These are phyloP conservation scores for Cyclocybe aegerita DNA, from an alignment of 768 basidiomycete species.

Conservation along the genomic window DNA sequence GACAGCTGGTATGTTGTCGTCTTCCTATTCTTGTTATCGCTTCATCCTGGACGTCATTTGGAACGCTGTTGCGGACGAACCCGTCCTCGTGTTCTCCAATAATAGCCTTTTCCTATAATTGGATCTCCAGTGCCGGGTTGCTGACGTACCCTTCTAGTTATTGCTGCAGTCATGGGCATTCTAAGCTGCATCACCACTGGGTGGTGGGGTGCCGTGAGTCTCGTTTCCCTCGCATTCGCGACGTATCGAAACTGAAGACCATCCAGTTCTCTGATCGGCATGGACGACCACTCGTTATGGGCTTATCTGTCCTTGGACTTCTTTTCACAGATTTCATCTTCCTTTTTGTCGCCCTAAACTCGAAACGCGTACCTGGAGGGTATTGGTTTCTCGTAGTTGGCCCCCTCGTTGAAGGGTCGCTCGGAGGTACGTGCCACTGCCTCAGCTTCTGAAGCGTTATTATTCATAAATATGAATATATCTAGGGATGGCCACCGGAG, in stretches of 20 bases:
- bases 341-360: slow-evolving; percentile 61
- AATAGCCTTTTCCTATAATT: neutral
- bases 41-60: neutral
- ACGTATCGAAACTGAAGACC: slow-evolving; percentile 10
- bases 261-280: slow-evolving; percentile 71
- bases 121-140: neutral
- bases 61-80: neutral
- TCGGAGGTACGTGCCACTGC: slow-evolving; percentile 57
- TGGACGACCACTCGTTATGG: slow-evolving; percentile 68
- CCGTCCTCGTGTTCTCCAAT: neutral
- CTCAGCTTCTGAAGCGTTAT: neutral
- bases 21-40: slow-evolving; percentile 13
- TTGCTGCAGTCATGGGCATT: slow-evolving; percentile 65
- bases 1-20: slow-evolving; percentile 48
- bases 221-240: neutral
- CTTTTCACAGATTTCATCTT: slow-evolving; percentile 65
- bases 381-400: slow-evolving; percentile 78
- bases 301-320: slow-evolving; percentile 58
- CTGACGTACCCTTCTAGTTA: slow-evolving; percentile 41
- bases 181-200: slow-evolving; percentile 77
- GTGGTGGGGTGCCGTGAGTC: slow-evolving; percentile 81
- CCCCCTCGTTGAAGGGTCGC: slow-evolving; percentile 61
- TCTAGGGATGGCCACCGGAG: slow-evolving; percentile 48
- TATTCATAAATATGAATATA: slow-evolving; percentile 8
- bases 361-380: slow-evolving; percentile 67